Evolutionary conservation across 768 basidiomycete genomes (phyloP).

Genomic region (Leccinum ochraceum): DNA sequence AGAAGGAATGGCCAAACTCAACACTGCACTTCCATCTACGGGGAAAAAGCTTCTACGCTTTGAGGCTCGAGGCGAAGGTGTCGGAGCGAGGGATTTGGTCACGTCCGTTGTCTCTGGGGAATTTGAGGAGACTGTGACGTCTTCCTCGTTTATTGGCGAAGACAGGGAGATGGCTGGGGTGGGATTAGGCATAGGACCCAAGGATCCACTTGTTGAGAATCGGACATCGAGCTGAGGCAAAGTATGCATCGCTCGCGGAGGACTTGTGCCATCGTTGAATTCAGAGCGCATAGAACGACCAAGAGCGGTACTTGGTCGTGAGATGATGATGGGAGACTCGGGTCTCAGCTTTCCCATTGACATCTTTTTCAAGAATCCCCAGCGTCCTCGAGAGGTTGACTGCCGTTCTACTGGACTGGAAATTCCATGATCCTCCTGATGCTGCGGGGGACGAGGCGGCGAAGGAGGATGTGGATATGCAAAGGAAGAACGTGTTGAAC

Average conservation of each 20-base stretch:
- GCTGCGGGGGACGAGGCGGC: conserved; percentile 24
- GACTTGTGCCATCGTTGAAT: conserved; percentile 19
- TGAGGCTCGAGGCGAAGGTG: conserved; percentile 47
- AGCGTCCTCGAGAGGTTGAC: conserved; percentile 52
- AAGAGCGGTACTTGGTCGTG: conserved; percentile 40
- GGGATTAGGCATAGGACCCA: conserved; percentile 49
- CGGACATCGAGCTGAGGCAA: conserved; percentile 69
- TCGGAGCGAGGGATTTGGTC: conserved; percentile 41
- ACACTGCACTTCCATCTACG: conserved; percentile 64
- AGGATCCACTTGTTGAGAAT: conserved; percentile 66
- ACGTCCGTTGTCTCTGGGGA: conserved; percentile 9
- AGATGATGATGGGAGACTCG: conserved; percentile 47
- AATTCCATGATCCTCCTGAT: conserved; percentile 15
- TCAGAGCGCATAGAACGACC: conserved; percentile 20
- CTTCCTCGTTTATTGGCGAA: conserved; percentile 25
- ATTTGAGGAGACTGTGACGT: conserved; percentile 4
- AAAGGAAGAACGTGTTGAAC: conserved; percentile 26
- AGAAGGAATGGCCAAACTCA: conserved; percentile 64
- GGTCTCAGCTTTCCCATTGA: conserved; percentile 89
- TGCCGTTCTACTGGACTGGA: conserved; percentile 30
- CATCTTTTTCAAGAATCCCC: conserved; percentile 99
- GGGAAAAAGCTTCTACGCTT: conserved; percentile 91
- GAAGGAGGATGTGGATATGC: conserved; percentile 27
- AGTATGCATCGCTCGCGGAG: conserved; percentile 37
- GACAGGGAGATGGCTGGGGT: conserved; percentile 33